Evolutionary conservation across 2,329 filamentous ascomycete genomes (phyloP).

Genomic region (Monilinia fructicola): DNA sequence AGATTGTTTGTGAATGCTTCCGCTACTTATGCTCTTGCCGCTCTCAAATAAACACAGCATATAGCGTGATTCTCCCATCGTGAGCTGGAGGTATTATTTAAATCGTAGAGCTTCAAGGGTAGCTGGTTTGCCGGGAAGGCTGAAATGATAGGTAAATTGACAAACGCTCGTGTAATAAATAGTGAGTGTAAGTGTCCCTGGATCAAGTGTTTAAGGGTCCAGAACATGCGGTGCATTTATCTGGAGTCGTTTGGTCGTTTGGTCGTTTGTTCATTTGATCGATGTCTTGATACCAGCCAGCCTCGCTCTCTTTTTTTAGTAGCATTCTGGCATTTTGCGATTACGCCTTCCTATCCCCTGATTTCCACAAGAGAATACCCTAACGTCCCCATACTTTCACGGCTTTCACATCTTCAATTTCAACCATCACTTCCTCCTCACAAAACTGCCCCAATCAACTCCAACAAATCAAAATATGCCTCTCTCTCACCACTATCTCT

Average conservation of each 20-base stretch:
- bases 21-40: no score
- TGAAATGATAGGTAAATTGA: no score
- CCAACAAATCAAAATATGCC: conserved; percentile 64
- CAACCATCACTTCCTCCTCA: conserved; percentile 24
- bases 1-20: not conserved
- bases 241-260: no score
- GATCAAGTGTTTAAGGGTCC: not conserved
- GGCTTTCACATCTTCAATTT: no score
- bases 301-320: not conserved
- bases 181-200: not conserved
- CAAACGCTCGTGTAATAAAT: not conserved
- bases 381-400: no score
- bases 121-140: not conserved
- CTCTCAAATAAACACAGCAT: not conserved
- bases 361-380: no score
- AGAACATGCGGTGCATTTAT: not conserved
- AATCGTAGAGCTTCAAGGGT: not conserved
- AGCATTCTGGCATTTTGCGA: not conserved
- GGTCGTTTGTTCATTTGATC: no score
- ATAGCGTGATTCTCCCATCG: no score
- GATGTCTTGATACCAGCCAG: not conserved
- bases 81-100: not conserved
- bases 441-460: conserved; percentile 57
- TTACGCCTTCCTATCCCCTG: no score
- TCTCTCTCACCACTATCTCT: conserved; percentile 46